phyloP scores from a whole-genome alignment of 257 asterid genomes.

The Solanum phureja region DNA sequence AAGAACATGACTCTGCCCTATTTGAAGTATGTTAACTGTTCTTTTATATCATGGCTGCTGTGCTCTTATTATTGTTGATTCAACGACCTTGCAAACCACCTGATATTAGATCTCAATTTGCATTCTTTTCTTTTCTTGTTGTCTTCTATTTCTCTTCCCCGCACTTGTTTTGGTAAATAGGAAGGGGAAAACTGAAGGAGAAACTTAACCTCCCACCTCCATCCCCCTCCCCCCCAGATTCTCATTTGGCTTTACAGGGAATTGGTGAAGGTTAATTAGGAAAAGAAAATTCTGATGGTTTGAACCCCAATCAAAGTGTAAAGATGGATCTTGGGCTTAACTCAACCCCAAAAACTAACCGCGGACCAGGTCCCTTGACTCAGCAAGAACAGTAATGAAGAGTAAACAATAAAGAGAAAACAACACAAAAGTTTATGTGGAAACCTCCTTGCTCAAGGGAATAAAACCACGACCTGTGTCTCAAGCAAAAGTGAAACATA shows the following conservation, averaged over 20 bases:
- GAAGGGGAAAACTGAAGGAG: too few species aligned
- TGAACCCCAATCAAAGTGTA: not conserved
- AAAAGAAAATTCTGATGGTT: not conserved
- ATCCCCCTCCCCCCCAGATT: not conserved
- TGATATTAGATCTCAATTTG: not conserved
- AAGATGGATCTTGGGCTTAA: too few species aligned
- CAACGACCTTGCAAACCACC: not conserved
- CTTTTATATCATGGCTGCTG: not conserved
- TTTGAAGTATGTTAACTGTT: slow-evolving; percentile 35
- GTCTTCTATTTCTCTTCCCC: not conserved
- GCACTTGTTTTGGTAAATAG: too few species aligned
- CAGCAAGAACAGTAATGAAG: too few species aligned
- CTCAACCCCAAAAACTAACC: too few species aligned
- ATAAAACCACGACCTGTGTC: too few species aligned
- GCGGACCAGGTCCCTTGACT: too few species aligned
- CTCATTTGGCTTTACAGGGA: not conserved
- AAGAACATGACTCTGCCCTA: slow-evolving; percentile 88
- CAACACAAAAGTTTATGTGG: too few species aligned
- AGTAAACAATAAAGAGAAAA: too few species aligned
- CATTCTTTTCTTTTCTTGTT: not conserved
- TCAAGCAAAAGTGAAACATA: too few species aligned
- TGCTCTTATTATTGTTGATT: not conserved
- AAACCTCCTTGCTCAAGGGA: too few species aligned
- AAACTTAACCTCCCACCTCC: too few species aligned
- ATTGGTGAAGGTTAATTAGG: not conserved